These are phyloP conservation scores for Escallonia rubra DNA, from an alignment of 129 eudicot genomes.

Conservation along the genomic window DNA sequence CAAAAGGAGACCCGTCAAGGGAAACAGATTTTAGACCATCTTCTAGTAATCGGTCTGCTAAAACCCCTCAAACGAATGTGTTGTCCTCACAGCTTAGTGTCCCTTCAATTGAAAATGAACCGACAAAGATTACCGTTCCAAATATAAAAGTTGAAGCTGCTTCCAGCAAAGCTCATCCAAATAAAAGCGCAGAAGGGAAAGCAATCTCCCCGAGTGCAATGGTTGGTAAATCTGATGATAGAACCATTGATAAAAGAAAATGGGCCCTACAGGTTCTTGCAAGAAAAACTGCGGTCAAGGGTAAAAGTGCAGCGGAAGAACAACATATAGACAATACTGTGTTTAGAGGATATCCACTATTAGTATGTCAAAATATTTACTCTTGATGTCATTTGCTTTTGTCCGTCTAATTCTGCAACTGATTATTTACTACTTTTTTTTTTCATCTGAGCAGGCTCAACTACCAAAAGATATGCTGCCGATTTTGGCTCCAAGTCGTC, in stretches of 20 bases:
- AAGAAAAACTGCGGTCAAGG: slow-evolving; percentile 56
- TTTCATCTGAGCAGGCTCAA: slow-evolving; percentile 60
- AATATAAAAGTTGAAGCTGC: slow-evolving; percentile 35
- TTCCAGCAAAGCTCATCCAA: slow-evolving; percentile 28
- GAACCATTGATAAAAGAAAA: slow-evolving; percentile 57
- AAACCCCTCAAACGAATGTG: slow-evolving; percentile 8
- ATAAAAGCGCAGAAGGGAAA: slow-evolving; percentile 20
- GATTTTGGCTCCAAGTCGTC: slow-evolving; percentile 68
- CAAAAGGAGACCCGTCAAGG: slow-evolving; percentile 14
- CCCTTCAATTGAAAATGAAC: slow-evolving; percentile 24
- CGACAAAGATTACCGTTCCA: slow-evolving; percentile 20
- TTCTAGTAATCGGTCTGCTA: neutral
- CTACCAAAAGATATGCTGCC: slow-evolving; percentile 85
- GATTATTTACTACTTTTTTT: neutral
- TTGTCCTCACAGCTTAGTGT: slow-evolving; percentile 3
- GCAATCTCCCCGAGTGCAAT: slow-evolving; percentile 36
- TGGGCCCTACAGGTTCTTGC: slow-evolving; percentile 97
- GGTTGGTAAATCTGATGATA: slow-evolving; percentile 32
- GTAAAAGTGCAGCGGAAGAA: slow-evolving; percentile 44
- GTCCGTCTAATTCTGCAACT: slow-evolving; percentile 2
- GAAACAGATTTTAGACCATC: slow-evolving; percentile 11
- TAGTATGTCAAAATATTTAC: slow-evolving; percentile 41
- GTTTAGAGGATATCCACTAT: slow-evolving; percentile 71
- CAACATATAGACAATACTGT: slow-evolving; percentile 42
- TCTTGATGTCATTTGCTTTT: slow-evolving; percentile 11